phyloP scores from a whole-genome alignment of 768 basidiomycete genomes.

The Gymnopilus junonius region DNA sequence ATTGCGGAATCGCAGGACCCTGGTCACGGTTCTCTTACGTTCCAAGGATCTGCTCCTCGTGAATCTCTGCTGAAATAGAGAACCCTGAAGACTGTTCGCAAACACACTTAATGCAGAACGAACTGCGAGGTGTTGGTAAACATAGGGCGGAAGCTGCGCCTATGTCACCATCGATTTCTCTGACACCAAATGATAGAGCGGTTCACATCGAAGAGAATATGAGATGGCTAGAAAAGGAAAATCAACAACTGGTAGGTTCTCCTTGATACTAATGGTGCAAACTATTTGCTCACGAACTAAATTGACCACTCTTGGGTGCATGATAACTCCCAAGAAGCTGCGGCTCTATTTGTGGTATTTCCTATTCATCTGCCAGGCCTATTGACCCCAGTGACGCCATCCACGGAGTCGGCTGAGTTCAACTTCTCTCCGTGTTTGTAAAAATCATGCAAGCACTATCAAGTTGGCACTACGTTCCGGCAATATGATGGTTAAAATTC shows the following conservation, averaged over 20 bases:
- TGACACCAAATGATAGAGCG: background rate
- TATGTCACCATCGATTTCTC: background rate
- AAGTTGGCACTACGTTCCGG: no score
- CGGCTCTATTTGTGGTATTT: no score
- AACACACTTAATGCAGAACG: slow-evolving; percentile 13
- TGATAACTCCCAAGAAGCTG: no score
- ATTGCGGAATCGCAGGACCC: slow-evolving; percentile 22
- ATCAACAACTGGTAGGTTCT: background rate
- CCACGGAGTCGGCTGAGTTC: background rate
- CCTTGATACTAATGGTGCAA: background rate
- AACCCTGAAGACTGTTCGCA: slow-evolving; percentile 15
- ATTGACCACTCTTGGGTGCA: no score
- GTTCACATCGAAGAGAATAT: background rate
- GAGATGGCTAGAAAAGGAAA: background rate
- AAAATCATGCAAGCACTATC: no score
- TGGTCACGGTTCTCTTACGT: slow-evolving; percentile 4
- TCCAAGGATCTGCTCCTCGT: slow-evolving; percentile 25
- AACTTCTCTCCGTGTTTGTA: no score
- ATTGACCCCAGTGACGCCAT: slow-evolving; percentile 3
- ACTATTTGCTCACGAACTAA: no score
- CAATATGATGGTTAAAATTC: no score
- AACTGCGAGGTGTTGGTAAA: slow-evolving; percentile 6
- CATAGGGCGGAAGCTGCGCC: background rate
- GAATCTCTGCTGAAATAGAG: slow-evolving; percentile 13
- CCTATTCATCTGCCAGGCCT: background rate